Base-by-base conservation (phyloP, 176 grass and related monocot genomes). In the Aegilops sharonensis region DNA sequence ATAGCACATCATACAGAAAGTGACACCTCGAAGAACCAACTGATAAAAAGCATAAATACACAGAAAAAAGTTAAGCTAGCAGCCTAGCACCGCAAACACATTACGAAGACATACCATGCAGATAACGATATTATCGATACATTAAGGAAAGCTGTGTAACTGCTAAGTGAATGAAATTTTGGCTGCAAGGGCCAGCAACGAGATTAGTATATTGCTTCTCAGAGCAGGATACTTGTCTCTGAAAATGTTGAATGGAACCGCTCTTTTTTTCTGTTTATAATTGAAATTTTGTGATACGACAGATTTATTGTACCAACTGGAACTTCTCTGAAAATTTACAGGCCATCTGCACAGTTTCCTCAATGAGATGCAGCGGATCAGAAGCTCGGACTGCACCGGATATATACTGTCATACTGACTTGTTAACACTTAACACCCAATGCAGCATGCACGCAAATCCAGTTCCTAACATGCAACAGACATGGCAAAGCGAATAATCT, bases 1-100 rank as follows among this genome's bases (percentile, higher is more conserved):
- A 83, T 78, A 10, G 68, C 54, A 78, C 40, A 72, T 78, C 27
- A 32, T 65, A 64, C 18, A 50, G 64, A 79, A 56, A 54, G 61
- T 82, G 70, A 76, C 17, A 50, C 25, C 6, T 79, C 39, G 2
- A 68, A 82, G 65, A 21, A 21, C 3, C 15, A 79, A 25, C 5
- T 72, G 20, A 18, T 17, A 23, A 87, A 23, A 77, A 59, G 5
- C 50, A 74, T 62, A 78, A 39, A 78, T 42, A 64, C 30, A 65
- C 40, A 31, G 8, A 43, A 47, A 11, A 47, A 73, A 47, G 23
- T 11, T 76, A 50, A 5, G 37, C 3, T 50, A 77, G 1, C 40
- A 40, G 39, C 39, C 39, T 10, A 40, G 39, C 9, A 42, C 9
- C 40, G 9, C 37, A 42, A 10, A 42, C 40, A 42, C 40, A 9